phyloP scores from a whole-genome alignment of 2,329 filamentous ascomycete genomes.

The Alternaria conjuncta region DNA sequence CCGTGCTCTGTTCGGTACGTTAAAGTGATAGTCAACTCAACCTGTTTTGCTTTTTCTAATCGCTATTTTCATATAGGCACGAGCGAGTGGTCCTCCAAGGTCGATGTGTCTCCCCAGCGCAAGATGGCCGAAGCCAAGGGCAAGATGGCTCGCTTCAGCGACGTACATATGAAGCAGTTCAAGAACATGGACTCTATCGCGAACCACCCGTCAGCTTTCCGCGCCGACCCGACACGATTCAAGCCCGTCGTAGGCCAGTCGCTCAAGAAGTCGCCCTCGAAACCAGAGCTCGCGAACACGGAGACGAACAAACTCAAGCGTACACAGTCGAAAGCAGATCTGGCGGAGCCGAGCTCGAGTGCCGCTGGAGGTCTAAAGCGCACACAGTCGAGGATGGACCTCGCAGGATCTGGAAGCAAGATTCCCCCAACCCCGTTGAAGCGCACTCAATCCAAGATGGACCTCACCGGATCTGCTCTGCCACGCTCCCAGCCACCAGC shows the following conservation, averaged over 20 bases:
- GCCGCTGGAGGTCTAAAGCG: slow-evolving; percentile 57
- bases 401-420: slow-evolving; percentile 64
- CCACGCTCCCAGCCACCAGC: slow-evolving; percentile 47
- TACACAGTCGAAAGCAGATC: slow-evolving; percentile 64
- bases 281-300: slow-evolving; percentile 56
- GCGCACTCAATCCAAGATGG: slow-evolving; percentile 63
- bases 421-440: slow-evolving; percentile 55
- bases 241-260: slow-evolving; percentile 52
- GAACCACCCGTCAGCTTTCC: slow-evolving; percentile 80
- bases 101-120: slow-evolving; percentile 59
- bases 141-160: slow-evolving; percentile 79
- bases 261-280: slow-evolving; percentile 45
- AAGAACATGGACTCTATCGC: slow-evolving; percentile 98
- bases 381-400: slow-evolving; percentile 63
- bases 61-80: slow-evolving; percentile 16
- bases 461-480: slow-evolving; percentile 58
- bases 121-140: slow-evolving; percentile 82
- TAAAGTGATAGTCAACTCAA: background rate
- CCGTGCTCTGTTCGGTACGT: slow-evolving; percentile 37
- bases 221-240: slow-evolving; percentile 62
- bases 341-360: slow-evolving; percentile 65
- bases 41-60: background rate
- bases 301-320: slow-evolving; percentile 58
- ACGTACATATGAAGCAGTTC: slow-evolving; percentile 85
- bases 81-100: slow-evolving; percentile 42